phyloP scores from a whole-genome alignment of 106 monocot species.

The Xerophyta viscosa region DNA sequence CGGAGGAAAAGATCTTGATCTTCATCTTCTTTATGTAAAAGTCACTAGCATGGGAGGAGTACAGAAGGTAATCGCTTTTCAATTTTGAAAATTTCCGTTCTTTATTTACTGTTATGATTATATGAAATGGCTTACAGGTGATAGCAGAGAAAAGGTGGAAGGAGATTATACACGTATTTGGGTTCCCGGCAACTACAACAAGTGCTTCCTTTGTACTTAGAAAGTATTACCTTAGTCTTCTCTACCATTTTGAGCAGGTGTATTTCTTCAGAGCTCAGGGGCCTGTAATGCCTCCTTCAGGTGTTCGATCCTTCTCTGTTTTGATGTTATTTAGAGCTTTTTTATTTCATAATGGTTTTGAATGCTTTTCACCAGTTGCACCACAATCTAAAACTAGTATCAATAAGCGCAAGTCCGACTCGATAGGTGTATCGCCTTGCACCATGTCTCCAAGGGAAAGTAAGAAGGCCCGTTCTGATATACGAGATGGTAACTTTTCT shows the following conservation, averaged over 20 bases:
- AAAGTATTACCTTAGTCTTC: slow-evolving; percentile 78
- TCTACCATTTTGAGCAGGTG: slow-evolving; percentile 75
- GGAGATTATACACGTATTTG: slow-evolving; percentile 64
- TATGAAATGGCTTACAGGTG: slow-evolving; percentile 28
- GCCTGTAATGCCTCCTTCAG: slow-evolving; percentile 37
- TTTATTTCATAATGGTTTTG: not conserved
- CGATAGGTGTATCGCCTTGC: slow-evolving; percentile 6
- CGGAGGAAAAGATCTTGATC: slow-evolving; percentile 73
- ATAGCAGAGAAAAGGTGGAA: slow-evolving; percentile 68
- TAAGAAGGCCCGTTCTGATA: slow-evolving; percentile 3
- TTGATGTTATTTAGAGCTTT: not conserved
- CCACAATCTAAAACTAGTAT: slow-evolving; percentile 35
- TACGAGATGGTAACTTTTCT: not conserved
- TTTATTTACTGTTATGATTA: not conserved
- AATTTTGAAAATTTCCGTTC: not conserved
- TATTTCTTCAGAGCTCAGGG: slow-evolving; percentile 63
- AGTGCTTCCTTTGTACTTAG: slow-evolving; percentile 86
- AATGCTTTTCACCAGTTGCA: slow-evolving; percentile 14
- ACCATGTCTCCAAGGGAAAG: not conserved
- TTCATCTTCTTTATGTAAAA: slow-evolving; percentile 65
- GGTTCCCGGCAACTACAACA: slow-evolving; percentile 78
- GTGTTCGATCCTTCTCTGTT: slow-evolving; percentile 9
- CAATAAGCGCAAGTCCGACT: slow-evolving; percentile 19
- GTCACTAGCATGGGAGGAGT: slow-evolving; percentile 74
- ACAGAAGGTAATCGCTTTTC: slow-evolving; percentile 42